Base-by-base conservation (phyloP, 768 basidiomycete genomes). In the Lactarius sp. region DNA sequence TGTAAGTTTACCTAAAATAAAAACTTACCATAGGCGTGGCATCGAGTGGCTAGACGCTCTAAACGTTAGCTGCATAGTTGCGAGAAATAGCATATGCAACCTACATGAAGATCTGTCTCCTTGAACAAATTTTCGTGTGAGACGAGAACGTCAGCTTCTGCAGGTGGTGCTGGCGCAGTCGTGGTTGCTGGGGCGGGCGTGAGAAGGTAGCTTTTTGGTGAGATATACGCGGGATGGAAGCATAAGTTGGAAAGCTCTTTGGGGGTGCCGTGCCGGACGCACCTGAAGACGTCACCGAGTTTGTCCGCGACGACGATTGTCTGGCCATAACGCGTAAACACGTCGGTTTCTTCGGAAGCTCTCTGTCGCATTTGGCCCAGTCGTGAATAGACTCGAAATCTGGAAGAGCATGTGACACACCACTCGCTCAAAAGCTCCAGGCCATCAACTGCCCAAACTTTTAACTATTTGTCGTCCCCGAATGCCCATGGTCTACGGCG, bases 211-310 rank as follows among this genome's bases (percentile, higher is more conserved):
- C 62, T 64, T n/a, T 34, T 33, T 73, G n/a, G 90, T 75, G 0
- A 86, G 77, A 71, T 94, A 90, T 69, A 89, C 90, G 68, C 10
- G 47, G 2, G 27, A 2, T 2, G 27, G 27, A 27, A 27, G 27
- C 7, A 2, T 66, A 49, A 44, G 52, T n/a, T 33, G 5, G 34
- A 41, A 47, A 6, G 10, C 42, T 13, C 16, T 56, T 37, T 50
- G 22, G 16, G 27, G 7, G 16, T 44, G 41, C 31, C 41, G 44
- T 66, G 77, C 9, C 10, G 16, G 33, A 58, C 60, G 42, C 56
- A 89, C 92, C 84, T 84, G 76, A 94, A 96, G 46, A 96, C 82
- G 71, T 98, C 96, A 0, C 96, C 96, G 66, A 97, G 95, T 75
- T 97, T 98, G 75, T 99, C 96, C 2, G 92, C 85, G 13, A 92